phyloP scores from a whole-genome alignment of 495 filamentous ascomycete species.

The Hypomontagnella submonticulosa region DNA sequence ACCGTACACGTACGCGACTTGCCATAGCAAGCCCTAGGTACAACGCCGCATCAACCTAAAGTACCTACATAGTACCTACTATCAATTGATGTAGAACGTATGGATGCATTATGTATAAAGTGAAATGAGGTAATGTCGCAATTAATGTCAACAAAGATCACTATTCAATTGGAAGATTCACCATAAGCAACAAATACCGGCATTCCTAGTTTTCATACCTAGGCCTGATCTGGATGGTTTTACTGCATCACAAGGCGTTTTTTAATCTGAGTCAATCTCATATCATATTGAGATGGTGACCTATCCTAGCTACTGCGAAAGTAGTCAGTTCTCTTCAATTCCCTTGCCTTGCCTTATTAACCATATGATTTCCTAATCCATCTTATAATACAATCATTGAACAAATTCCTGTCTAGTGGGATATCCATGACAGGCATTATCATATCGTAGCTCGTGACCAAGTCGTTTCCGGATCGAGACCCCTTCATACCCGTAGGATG shows the following conservation, averaged over 20 bases:
- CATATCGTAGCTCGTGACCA: constrained; percentile 50
- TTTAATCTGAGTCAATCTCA: constrained; percentile 12
- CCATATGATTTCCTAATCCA: constrained; percentile 2
- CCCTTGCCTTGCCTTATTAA: constrained; percentile 12
- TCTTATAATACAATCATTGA: constrained; percentile 32
- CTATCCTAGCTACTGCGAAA: constrained; percentile 15
- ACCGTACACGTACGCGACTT: background rate
- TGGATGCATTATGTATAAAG: constrained; percentile 7
- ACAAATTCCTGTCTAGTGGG: constrained; percentile 28
- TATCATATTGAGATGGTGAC: constrained; percentile 38
- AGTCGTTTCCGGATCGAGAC: constrained; percentile 37
- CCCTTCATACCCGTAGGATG: constrained; percentile 34
- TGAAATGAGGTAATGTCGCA: constrained; percentile 29
- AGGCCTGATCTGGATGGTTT: background rate
- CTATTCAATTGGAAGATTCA: background rate
- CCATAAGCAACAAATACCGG: constrained; percentile 1
- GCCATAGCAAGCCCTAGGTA: too few relatives aligned
- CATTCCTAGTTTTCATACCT: background rate
- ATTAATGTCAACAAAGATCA: constrained; percentile 6
- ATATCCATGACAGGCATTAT: constrained; percentile 31
- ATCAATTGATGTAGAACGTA: too few relatives aligned
- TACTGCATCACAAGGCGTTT: background rate
- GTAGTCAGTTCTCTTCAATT: too few relatives aligned
- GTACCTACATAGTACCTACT: background rate
- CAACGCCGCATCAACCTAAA: too few relatives aligned